Conservation (phyloP, 352 stramenopile species). For the Phytopythium kandeliae region DNA sequence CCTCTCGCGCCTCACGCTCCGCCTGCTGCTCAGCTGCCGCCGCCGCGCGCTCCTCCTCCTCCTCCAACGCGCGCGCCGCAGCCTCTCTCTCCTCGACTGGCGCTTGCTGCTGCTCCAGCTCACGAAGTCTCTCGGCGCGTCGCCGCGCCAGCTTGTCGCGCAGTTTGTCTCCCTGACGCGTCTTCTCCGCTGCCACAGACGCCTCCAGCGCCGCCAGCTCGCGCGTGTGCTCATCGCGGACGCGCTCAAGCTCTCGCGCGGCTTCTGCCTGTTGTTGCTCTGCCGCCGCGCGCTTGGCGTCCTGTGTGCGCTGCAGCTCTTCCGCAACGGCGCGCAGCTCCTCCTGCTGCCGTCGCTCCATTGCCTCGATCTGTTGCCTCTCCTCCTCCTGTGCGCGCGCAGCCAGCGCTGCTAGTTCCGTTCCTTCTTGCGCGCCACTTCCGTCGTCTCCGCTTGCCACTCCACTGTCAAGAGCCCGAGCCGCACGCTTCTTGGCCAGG, state of each 20-base stretch:
- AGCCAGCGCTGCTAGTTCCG: constrained; percentile 1
- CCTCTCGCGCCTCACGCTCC: constrained; percentile 6
- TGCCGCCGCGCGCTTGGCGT: constrained; percentile 5
- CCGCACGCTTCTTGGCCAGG: constrained; percentile 23
- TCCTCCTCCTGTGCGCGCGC: constrained; percentile 4
- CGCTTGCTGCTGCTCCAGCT: constrained; percentile 32
- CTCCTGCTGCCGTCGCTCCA: constrained; percentile 1
- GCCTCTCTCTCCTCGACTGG: constrained; percentile 22
- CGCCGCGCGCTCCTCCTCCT: constrained; percentile 6
- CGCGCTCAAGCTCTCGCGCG: constrained; percentile 25
- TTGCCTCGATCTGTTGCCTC: constrained; percentile 18
- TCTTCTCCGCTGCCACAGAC: constrained; percentile 24
- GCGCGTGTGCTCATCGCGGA: constrained; percentile 41
- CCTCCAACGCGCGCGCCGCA: constrained; percentile 6
- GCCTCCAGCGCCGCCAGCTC: constrained; percentile 24
- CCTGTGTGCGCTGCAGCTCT: background rate
- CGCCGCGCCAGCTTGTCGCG: constrained; percentile 41
- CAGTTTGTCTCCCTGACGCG: constrained; percentile 33
- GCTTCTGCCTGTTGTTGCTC: constrained; percentile 18
- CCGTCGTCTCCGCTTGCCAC: too few species aligned
- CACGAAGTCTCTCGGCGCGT: constrained; percentile 26
- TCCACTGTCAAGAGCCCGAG: constrained; percentile 7
- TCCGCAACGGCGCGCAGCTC: constrained; percentile 8
- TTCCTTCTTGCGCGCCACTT: background rate
- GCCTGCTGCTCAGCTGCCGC: constrained; percentile 8